A percentile compares a stretch with the other conserved stretches of the same genome.
phyloP scores from a whole-genome alignment of 208 protist genomes.

The Leishmania aethiopica region DNA sequence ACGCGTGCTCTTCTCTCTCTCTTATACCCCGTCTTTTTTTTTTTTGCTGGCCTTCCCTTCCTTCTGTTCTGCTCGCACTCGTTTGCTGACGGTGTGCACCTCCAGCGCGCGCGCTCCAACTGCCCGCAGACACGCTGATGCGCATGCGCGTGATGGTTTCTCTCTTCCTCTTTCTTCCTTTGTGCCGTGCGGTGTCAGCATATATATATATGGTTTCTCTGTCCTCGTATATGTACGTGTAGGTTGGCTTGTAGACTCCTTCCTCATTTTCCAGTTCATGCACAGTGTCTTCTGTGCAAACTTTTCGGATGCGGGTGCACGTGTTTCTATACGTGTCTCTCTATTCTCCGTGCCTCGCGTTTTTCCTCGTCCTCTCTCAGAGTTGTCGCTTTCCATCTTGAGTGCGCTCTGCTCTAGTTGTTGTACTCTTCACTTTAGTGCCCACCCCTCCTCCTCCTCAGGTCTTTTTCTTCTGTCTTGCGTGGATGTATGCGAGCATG shows the following conservation, averaged over 20 bases:
- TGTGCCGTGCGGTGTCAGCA: background rate
- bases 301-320: background rate
- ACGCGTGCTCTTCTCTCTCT: too few relatives aligned
- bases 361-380: background rate
- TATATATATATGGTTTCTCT: background rate
- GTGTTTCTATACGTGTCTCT: background rate
- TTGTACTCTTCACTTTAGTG: background rate
- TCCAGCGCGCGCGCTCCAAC: too few relatives aligned
- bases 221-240: background rate
- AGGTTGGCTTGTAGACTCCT: background rate
- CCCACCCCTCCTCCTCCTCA: background rate
- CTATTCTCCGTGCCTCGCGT: background rate
- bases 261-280: background rate
- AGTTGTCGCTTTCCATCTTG: background rate
- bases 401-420: background rate
- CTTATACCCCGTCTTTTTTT: too few relatives aligned
- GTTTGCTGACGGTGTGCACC: too few relatives aligned
- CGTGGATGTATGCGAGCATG: too few relatives aligned
- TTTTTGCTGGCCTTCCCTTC: too few relatives aligned
- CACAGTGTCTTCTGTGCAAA: background rate
- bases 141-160: background rate
- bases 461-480: background rate
- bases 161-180: background rate
- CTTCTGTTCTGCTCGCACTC: too few relatives aligned
- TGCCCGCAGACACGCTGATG: too few relatives aligned